Conservation (phyloP, 768 basidiomycete genomes). For the Plicaturopsis crispa region DNA sequence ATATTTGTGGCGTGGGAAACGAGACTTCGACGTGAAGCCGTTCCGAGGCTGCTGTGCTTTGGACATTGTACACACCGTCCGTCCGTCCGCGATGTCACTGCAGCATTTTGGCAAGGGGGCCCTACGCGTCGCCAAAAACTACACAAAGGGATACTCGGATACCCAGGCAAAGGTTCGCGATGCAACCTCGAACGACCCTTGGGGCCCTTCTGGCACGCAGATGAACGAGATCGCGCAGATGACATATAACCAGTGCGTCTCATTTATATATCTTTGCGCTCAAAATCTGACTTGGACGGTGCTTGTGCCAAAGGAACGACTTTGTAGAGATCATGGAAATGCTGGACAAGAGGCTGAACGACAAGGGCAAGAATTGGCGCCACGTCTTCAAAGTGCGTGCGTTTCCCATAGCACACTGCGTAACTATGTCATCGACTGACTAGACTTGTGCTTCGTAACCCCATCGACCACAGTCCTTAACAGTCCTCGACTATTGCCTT, state of each 20-base stretch:
- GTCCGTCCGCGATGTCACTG: conserved; percentile 39
- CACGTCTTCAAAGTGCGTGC: conserved; percentile 90
- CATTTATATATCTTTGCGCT: too few species aligned
- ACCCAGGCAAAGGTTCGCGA: conserved; percentile 93
- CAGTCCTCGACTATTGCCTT: conserved; percentile 90
- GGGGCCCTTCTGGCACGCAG: conserved; percentile 95
- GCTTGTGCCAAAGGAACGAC: conserved; percentile 52
- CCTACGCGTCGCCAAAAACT: conserved; percentile 87
- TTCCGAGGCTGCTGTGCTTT: too few species aligned
- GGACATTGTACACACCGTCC: too few species aligned
- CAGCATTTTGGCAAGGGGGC: conserved; percentile 83
- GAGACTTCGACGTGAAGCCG: too few species aligned
- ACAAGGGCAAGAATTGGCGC: conserved; percentile 99
- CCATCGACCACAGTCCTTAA: conserved; percentile 55
- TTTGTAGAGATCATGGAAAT: conserved; percentile 99
- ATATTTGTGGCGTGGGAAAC: too few species aligned
- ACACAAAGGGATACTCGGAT: conserved; percentile 94
- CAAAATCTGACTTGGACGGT: neutral
- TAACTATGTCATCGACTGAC: neutral
- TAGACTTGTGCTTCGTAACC: neutral
- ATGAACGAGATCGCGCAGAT: conserved; percentile 99
- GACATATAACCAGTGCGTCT: conserved; percentile 89
- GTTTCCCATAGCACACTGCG: conserved; percentile 3
- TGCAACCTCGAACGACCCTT: conserved; percentile 95
- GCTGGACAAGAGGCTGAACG: conserved; percentile 96